Evolutionary conservation across 345 rosid species (phyloP).

Genomic region (Sapria himalayana): DNA sequence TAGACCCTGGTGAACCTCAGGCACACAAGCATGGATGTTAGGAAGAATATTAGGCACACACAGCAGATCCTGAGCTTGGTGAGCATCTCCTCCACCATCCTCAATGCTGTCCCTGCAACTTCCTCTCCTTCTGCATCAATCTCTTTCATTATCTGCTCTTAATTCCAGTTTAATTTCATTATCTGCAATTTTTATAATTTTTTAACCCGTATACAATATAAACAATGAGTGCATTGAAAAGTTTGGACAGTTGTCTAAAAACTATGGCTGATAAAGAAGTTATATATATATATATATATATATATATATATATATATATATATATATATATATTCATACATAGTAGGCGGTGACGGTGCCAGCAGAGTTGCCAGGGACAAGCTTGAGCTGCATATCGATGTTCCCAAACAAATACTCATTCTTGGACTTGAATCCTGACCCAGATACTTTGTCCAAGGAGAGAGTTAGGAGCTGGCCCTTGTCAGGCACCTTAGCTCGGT

Average conservation of each 20-base stretch:
- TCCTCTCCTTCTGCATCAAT: conserved; percentile 46
- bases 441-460: conserved; percentile 42
- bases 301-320: too few species aligned
- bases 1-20: too few species aligned
- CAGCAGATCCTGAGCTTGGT: conserved; percentile 37
- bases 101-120: conserved; percentile 22
- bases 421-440: conserved; percentile 52
- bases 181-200: too few species aligned
- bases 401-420: conserved; percentile 37
- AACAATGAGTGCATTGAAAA: too few species aligned
- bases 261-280: too few species aligned
- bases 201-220: too few species aligned
- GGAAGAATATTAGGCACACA: too few species aligned
- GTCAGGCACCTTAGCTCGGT: conserved; percentile 30
- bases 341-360: conserved; percentile 64
- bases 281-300: too few species aligned
- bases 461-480: conserved; percentile 34
- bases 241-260: too few species aligned
- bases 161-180: too few species aligned
- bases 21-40: too few species aligned
- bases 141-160: conserved; percentile 45
- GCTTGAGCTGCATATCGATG: conserved; percentile 56
- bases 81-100: conserved; percentile 54
- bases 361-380: conserved; percentile 61
- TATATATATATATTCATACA: too few species aligned